Evolutionary conservation across 345 rosid species (phyloP).

Genomic region (Brassica incana): DNA sequence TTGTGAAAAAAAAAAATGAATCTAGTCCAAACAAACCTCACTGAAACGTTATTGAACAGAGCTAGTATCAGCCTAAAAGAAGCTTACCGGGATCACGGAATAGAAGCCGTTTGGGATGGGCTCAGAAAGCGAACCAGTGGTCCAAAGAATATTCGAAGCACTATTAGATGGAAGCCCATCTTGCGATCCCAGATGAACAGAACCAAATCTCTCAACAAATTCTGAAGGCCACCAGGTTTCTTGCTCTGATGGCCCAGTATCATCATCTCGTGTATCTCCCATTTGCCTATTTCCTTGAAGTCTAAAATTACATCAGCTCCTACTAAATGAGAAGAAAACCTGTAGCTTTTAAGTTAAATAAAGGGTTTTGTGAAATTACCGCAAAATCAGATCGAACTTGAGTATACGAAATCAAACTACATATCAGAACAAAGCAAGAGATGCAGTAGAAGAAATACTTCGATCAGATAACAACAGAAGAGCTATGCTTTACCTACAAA

Average conservation of each 20-base stretch:
- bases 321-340: not conserved
- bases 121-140: constrained; percentile 77
- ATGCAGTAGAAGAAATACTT: constrained; percentile 13
- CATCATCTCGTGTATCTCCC: constrained; percentile 79
- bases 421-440: no score
- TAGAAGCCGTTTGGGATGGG: constrained; percentile 92
- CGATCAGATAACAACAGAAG: constrained; percentile 14
- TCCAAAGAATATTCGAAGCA: constrained; percentile 91
- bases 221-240: constrained; percentile 92
- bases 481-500: constrained; percentile 16
- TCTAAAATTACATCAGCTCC: constrained; percentile 59
- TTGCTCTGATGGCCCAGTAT: constrained; percentile 58
- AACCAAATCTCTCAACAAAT: constrained; percentile 68
- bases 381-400: constrained; percentile 38
- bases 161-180: constrained; percentile 64
- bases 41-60: constrained; percentile 2
- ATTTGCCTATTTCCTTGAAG: constrained; percentile 58
- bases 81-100: constrained; percentile 70
- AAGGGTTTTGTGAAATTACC: constrained; percentile 27
- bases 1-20: not conserved
- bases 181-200: constrained; percentile 70
- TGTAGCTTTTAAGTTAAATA: not conserved
- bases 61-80: constrained; percentile 1
- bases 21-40: not conserved
- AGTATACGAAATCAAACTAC: no score